These are phyloP conservation scores for Talaromyces rugulosus DNA, from an alignment of 2,329 filamentous ascomycete species.

Conservation along the genomic window DNA sequence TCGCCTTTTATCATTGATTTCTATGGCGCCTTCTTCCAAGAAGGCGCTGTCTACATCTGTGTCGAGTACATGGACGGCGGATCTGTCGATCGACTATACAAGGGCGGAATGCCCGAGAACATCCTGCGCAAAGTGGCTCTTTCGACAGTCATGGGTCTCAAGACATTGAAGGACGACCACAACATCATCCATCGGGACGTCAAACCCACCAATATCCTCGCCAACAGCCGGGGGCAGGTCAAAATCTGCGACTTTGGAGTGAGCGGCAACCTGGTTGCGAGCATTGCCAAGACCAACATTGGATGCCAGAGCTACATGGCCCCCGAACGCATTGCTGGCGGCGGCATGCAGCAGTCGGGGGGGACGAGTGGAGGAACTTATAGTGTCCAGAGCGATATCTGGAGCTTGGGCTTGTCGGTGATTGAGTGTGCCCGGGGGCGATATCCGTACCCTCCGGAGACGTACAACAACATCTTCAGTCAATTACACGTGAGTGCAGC, in stretches of 20 bases:
- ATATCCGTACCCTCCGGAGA: slow-evolving; percentile 95
- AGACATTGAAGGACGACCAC: slow-evolving; percentile 92
- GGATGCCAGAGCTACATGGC: slow-evolving; percentile 99
- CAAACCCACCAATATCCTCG: slow-evolving; percentile 96
- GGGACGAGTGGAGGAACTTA: slow-evolving; percentile 77
- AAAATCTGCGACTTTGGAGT: slow-evolving; percentile 99
- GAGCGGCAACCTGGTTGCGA: slow-evolving; percentile 91
- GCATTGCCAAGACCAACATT: slow-evolving; percentile 98
- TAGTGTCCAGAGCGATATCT: slow-evolving; percentile 96
- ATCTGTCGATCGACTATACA: slow-evolving; percentile 93
- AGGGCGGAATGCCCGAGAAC: slow-evolving; percentile 81
- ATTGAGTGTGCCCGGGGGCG: slow-evolving; percentile 93
- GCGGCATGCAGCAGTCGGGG: slow-evolving; percentile 68
- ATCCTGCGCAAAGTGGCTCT: slow-evolving; percentile 87
- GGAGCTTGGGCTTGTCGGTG: slow-evolving; percentile 89
- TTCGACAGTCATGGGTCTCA: slow-evolving; percentile 84
- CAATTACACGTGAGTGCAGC: slow-evolving; percentile 79
- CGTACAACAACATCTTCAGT: slow-evolving; percentile 97
- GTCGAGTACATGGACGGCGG: slow-evolving; percentile 99
- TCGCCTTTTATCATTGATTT: slow-evolving; percentile 98
- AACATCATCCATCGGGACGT: slow-evolving; percentile 99
- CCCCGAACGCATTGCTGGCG: slow-evolving; percentile 87
- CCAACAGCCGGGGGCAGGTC: slow-evolving; percentile 83
- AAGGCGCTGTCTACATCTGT: slow-evolving; percentile 97
- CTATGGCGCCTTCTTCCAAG: slow-evolving; percentile 97